Evolutionary conservation across 169 alveolate species (phyloP), one percentile per base, ranked within the genome.

Genomic region (Cryptosporidium muris): DNA sequence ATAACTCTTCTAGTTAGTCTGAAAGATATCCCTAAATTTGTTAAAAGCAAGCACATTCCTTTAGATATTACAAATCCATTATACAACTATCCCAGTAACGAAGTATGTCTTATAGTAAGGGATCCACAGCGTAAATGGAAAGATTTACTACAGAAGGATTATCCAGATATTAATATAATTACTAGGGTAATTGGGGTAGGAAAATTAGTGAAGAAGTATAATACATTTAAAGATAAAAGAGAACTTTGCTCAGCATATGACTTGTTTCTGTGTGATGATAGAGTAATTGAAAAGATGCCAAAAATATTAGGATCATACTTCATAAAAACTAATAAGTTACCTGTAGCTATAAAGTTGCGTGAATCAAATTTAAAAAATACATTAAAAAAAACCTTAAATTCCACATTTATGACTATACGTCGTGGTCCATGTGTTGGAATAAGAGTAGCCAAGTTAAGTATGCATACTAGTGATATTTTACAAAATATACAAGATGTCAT

Each of bases 121-220:
- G 93, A 90, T 54, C 93, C 93, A 7, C 93, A 90, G 65, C 53
- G 90, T 16, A 90, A 90, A 82, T 90, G 91, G 92, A 90, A 90
- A 51, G 93, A 90, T 37, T 12, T 90, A 7, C 52, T 88, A 0
- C 64, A 82, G 4, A 34, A 65, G 3, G 36, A 12, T 37, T 36
- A 11, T n/a, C 40, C 68, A 16, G 81, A 80, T 6, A 64, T 63
- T 4, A 51, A 60, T 9, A 54, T 62, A 12, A 48, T 88, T 8
- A 52, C 89, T 0, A 64, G 65, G 6, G 89, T 90, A 11, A 81
- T 90, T 12, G 82, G 92, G 14, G 63, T 81, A 36, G 64, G 67
- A 5, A 90, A 90, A 51, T 64, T 90, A 37, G 51, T 65, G 11
- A 88, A 81, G 88, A 90, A 90, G 38, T 90, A 63, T 81, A 81